Percentiles rank a stretch among this genome's conserved stretches.
These are phyloP conservation scores for Crepidotus variabilis DNA, from an alignment of 768 basidiomycete species.

Conservation along the genomic window DNA sequence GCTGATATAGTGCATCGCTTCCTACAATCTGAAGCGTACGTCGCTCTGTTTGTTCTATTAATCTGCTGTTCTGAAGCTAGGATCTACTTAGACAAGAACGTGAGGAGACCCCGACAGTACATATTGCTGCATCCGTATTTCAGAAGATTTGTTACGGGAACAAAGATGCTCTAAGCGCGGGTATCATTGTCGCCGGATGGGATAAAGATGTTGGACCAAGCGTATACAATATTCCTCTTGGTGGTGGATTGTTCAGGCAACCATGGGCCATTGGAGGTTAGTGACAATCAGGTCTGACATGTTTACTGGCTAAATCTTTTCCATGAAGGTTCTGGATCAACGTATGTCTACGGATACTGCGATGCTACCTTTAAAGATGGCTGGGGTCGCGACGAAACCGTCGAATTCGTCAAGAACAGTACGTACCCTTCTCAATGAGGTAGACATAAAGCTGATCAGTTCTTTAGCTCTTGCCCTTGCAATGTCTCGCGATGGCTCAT, in stretches of 20 bases:
- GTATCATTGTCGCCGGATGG: constrained; percentile 99
- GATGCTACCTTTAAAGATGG: constrained; percentile 97
- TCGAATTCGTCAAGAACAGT: constrained; percentile 97
- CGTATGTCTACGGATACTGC: constrained; percentile 98
- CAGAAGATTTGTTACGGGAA: constrained; percentile 89
- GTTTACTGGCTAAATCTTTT: not conserved
- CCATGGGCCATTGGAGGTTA: constrained; percentile 98
- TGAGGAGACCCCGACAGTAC: constrained; percentile 72
- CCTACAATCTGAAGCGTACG: constrained; percentile 73
- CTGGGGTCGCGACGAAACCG: constrained; percentile 85
- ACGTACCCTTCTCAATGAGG: constrained; percentile 26
- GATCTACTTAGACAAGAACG: constrained; percentile 42
- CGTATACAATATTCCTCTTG: constrained; percentile 96
- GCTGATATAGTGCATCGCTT: constrained; percentile 88
- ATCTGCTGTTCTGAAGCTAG: constrained; percentile 5
- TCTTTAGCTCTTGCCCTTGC: constrained; percentile 81
- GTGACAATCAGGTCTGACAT: constrained; percentile 15
- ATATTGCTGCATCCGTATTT: constrained; percentile 78
- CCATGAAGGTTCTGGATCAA: constrained; percentile 83
- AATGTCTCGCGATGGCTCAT: constrained; percentile 97
- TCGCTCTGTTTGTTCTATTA: constrained; percentile 9
- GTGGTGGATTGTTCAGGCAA: constrained; percentile 94
- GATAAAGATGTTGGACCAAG: constrained; percentile 87
- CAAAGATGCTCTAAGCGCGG: constrained; percentile 85
- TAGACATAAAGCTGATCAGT: constrained; percentile 5